Evolutionary conservation across 148 eudicot species (phyloP).

Genomic region (Dianthus caryophyllus): DNA sequence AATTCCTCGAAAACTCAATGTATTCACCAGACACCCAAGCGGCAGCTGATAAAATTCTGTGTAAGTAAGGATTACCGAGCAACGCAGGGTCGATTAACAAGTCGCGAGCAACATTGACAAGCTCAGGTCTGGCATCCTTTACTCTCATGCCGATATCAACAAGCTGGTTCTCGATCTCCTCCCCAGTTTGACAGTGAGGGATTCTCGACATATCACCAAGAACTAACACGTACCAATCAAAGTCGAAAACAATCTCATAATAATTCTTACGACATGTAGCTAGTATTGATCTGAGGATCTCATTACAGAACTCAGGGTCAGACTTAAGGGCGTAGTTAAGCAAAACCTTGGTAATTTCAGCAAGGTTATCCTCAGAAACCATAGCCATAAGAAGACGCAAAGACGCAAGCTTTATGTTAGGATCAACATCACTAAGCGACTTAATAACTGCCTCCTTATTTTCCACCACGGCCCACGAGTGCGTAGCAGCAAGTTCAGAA

Average conservation of each 20-base stretch:
- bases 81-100: constrained; percentile 90
- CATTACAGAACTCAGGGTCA: constrained; percentile 78
- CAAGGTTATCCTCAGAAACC: constrained; percentile 82
- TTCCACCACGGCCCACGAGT: constrained; percentile 65
- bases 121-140: constrained; percentile 73
- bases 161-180: constrained; percentile 73
- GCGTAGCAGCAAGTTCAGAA: constrained; percentile 40
- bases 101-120: constrained; percentile 69
- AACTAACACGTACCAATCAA: constrained; percentile 77
- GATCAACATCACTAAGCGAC: constrained; percentile 67
- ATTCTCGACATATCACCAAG: constrained; percentile 86
- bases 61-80: constrained; percentile 79
- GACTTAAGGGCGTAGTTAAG: constrained; percentile 69
- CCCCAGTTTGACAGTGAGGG: constrained; percentile 80
- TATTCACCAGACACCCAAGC: constrained; percentile 93
- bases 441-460: constrained; percentile 68
- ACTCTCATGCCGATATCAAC: constrained; percentile 97
- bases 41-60: constrained; percentile 65
- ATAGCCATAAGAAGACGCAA: constrained; percentile 71
- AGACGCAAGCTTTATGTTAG: constrained; percentile 61
- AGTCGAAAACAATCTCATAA: constrained; percentile 71
- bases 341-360: constrained; percentile 60
- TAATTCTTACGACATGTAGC: constrained; percentile 57
- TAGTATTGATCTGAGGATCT: constrained; percentile 61
- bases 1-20: constrained; percentile 67